Percentiles rank a stretch among this genome's conserved stretches.
phyloP scores from a whole-genome alignment of 2,329 filamentous ascomycete species.

The Macrophomina pseudophaseolina region DNA sequence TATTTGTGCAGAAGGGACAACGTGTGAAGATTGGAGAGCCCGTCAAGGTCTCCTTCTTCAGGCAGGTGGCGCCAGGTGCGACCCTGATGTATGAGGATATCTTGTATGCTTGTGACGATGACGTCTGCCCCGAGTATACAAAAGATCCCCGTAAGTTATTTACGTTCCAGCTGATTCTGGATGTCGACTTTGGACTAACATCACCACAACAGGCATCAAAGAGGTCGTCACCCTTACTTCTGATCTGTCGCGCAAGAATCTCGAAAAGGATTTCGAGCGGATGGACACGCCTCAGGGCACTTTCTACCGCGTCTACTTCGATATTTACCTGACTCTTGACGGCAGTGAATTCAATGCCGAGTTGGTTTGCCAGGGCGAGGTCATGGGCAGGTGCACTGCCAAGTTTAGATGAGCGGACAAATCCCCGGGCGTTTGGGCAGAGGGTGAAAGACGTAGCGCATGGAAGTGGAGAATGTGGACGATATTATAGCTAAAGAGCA shows the following conservation, averaged over 20 bases:
- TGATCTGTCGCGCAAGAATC: slow-evolving; percentile 94
- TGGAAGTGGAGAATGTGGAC: not conserved
- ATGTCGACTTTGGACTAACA: slow-evolving; percentile 15
- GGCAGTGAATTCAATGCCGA: slow-evolving; percentile 98
- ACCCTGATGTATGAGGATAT: slow-evolving; percentile 99
- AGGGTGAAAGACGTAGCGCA: slow-evolving; percentile 5
- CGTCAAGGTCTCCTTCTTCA: slow-evolving; percentile 98
- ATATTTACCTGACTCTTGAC: slow-evolving; percentile 85
- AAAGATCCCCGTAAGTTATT: slow-evolving; percentile 92
- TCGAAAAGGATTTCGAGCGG: slow-evolving; percentile 98
- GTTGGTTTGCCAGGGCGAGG: slow-evolving; percentile 97
- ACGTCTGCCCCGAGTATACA: slow-evolving; percentile 97
- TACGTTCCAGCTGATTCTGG: too few species aligned
- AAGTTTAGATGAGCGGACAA: slow-evolving; percentile 67
- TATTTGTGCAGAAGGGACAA: slow-evolving; percentile 98
- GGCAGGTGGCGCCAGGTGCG: slow-evolving; percentile 94
- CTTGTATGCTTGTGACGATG: slow-evolving; percentile 94
- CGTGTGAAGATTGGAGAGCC: slow-evolving; percentile 99
- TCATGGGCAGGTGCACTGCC: slow-evolving; percentile 95
- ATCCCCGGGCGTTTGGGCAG: slow-evolving; percentile 1
- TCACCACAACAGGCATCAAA: slow-evolving; percentile 77
- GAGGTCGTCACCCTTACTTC: slow-evolving; percentile 98
- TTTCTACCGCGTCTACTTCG: slow-evolving; percentile 69
- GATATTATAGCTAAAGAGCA: not conserved
- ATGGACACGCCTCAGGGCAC: slow-evolving; percentile 97